Evolutionary conservation across 2,329 filamentous ascomycete species (phyloP), one percentile per base, ranked within the genome.

Genomic region (Podosphaera xanthii): DNA sequence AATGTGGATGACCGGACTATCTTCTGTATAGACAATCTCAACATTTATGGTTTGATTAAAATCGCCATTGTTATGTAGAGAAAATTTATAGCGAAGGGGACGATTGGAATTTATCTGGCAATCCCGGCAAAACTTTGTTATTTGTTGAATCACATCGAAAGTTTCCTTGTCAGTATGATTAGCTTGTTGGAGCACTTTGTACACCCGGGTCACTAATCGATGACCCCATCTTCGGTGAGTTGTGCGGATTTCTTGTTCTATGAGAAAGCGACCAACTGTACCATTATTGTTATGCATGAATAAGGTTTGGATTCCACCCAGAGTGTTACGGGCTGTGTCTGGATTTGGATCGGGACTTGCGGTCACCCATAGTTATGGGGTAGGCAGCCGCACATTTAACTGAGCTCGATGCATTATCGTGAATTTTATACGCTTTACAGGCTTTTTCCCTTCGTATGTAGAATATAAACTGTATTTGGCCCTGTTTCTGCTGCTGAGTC

Each of bases 31-130:
- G 14, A 58, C 33, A 40, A 60, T 58, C 12, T 60, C 4, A 7
- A 60, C 44, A 36, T 58, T 12, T 1, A 60, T 36, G 14, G 58
- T 33, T 10, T 59, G 49, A 34, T 59, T 59, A 33, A 59, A 59
- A 2, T 57, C 34, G 9, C 7, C 14, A 56, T 36, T 22, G 8
- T 38, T 38, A 8, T n/a, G 30, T 6, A 56, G 53, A 38, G 30
- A 36, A 38, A 56, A 56, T 49, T 56, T 56, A 12, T 44, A 44
- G 40, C 10, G 40, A 3, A 44, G 40, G 10, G 40, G 40, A 7
- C 10, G 5, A 44, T 44, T 44, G 40, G 5, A 6, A 44, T 57
- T 57, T 38, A 57, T 9, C n/a, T 57, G 54, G 22, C n/a, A 57
- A 44, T 57, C 54, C n/a, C 38, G 5, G n/a, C 36, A 57, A 33